Conservation (phyloP, 129 eudicot genomes). For the Artemisia argyi region DNA sequence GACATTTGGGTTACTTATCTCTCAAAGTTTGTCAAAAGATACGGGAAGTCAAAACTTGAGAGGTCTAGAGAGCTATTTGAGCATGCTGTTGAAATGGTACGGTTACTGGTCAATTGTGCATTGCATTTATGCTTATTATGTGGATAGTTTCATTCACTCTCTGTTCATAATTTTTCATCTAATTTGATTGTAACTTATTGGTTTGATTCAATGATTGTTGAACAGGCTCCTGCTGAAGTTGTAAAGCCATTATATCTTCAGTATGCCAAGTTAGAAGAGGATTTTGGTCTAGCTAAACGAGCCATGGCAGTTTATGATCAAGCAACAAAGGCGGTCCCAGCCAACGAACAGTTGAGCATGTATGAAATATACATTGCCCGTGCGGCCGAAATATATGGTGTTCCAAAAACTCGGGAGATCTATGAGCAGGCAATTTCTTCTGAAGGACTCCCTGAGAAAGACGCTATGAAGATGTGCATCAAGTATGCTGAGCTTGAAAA, state of each 20-base stretch:
- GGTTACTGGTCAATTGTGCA: background rate
- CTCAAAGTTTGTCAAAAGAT: slow-evolving; percentile 90
- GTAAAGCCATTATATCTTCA: slow-evolving; percentile 91
- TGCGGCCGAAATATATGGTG: slow-evolving; percentile 95
- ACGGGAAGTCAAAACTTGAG: slow-evolving; percentile 86
- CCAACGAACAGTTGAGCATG: slow-evolving; percentile 88
- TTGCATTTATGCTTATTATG: background rate
- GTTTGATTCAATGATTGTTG: slow-evolving; percentile 1
- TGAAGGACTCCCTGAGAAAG: slow-evolving; percentile 90
- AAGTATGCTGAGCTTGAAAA: slow-evolving; percentile 94
- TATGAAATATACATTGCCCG: slow-evolving; percentile 91
- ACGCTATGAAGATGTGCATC: slow-evolving; percentile 78
- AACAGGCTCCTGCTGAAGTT: slow-evolving; percentile 85
- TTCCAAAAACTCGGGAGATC: slow-evolving; percentile 84
- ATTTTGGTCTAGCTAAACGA: slow-evolving; percentile 80
- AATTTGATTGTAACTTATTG: background rate
- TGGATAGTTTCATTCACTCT: background rate
- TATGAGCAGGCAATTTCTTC: slow-evolving; percentile 90
- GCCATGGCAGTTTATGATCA: slow-evolving; percentile 92
- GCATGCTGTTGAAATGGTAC: slow-evolving; percentile 90
- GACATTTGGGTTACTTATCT: slow-evolving; percentile 97
- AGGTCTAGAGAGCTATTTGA: slow-evolving; percentile 86
- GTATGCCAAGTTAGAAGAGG: slow-evolving; percentile 93
- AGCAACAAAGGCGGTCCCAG: slow-evolving; percentile 90
- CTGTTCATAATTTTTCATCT: background rate